These are phyloP conservation scores for Tulasnella sp. DNA, from an alignment of 768 basidiomycete species.

Conservation along the genomic window DNA sequence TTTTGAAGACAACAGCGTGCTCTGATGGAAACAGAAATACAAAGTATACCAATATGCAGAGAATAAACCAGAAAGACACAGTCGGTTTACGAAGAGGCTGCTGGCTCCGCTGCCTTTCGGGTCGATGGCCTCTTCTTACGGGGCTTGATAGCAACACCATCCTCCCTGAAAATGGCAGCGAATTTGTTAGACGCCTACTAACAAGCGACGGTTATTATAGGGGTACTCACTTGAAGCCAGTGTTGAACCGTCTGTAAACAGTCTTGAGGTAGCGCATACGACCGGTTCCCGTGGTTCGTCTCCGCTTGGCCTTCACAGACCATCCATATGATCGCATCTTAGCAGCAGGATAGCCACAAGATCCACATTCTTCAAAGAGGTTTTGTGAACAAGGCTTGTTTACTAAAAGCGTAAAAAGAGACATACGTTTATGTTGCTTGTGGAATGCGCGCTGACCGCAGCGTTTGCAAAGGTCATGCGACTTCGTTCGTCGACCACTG, in stretches of 20 bases:
- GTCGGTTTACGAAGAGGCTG: neutral
- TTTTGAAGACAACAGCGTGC: neutral
- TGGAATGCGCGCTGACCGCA: slow-evolving; percentile 96
- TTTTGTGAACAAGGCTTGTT: neutral
- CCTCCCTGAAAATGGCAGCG: slow-evolving; percentile 17
- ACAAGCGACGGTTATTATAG: neutral
- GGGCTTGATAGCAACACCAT: slow-evolving; percentile 16
- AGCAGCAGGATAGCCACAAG: slow-evolving; percentile 94
- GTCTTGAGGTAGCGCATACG: slow-evolving; percentile 91
- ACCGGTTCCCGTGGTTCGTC: slow-evolving; percentile 98
- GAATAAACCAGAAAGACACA: neutral
- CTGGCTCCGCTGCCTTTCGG: slow-evolving; percentile 19
- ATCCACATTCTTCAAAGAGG: slow-evolving; percentile 68
- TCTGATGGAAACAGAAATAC: neutral
- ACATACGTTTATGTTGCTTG: slow-evolving; percentile 95
- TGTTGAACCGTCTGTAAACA: slow-evolving; percentile 96
- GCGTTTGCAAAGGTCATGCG: slow-evolving; percentile 95
- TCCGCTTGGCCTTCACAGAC: slow-evolving; percentile 98
- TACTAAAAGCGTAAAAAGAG: neutral
- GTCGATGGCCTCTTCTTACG: slow-evolving; percentile 8
- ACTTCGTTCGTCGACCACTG: slow-evolving; percentile 96
- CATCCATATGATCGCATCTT: slow-evolving; percentile 96
- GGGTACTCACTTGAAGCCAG: slow-evolving; percentile 77
- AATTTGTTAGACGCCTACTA: neutral
- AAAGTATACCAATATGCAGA: slow-evolving; percentile 3